These are phyloP conservation scores for Calonectria pseudoturangicola DNA, from an alignment of 2,329 filamentous ascomycete genomes.

Conservation along the genomic window DNA sequence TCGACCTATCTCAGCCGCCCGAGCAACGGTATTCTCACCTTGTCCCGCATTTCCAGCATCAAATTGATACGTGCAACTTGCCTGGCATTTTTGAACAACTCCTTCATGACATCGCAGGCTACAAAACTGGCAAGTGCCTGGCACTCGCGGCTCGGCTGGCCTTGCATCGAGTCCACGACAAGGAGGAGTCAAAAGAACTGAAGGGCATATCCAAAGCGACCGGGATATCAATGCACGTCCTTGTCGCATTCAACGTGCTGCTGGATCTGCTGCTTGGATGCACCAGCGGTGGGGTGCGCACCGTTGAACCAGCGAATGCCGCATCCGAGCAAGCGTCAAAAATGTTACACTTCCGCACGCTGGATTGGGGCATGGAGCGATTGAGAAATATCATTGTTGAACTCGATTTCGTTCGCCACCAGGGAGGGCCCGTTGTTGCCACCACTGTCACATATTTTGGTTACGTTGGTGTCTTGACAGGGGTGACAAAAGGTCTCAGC, in stretches of 20 bases:
- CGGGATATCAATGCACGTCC: constrained; percentile 73
- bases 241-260: constrained; percentile 78
- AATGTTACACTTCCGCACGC: constrained; percentile 73
- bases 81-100: constrained; percentile 71
- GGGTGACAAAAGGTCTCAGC: constrained; percentile 66
- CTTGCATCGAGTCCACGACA: constrained; percentile 69
- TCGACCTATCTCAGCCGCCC: constrained; percentile 55
- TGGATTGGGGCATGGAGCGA: constrained; percentile 74
- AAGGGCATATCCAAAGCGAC: constrained; percentile 71
- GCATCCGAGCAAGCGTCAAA: constrained; percentile 44
- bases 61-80: constrained; percentile 56
- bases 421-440: constrained; percentile 62
- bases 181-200: constrained; percentile 78
- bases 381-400: constrained; percentile 70
- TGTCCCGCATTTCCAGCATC: constrained; percentile 45
- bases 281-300: constrained; percentile 68
- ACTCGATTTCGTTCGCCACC: constrained; percentile 66
- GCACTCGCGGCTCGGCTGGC: constrained; percentile 64
- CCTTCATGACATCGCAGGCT: constrained; percentile 55
- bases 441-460: constrained; percentile 69
- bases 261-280: constrained; percentile 80
- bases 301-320: constrained; percentile 28
- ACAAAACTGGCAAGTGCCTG: constrained; percentile 52
- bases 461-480: constrained; percentile 70
- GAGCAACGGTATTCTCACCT: constrained; percentile 55